Base-by-base conservation (phyloP, 179 eudicot species). In the Silene coronaria region DNA sequence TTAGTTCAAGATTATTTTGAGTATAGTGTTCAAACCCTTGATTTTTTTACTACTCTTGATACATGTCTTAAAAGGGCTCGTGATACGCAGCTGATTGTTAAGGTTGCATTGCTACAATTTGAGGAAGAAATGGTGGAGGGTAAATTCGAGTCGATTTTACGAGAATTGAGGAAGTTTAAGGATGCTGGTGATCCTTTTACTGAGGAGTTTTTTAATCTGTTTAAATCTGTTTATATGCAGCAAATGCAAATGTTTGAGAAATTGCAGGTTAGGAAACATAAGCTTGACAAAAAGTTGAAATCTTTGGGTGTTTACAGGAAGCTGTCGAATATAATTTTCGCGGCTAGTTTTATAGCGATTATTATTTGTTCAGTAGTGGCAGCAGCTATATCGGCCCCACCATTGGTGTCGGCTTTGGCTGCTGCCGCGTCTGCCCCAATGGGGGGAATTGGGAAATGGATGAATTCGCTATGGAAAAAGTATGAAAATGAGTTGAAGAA, bases 391-490 rank as follows among this genome's bases (percentile, higher is more conserved):
- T 70, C 86, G n/a, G 91, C 89, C 14, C 88, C 89, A 1, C 89
- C 91, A 0, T 62, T 85, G 81, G 76, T 86, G 68, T 51, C 88
- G 4, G 91, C 88, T 3, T 21, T 88, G 74, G 87, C 89, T 9
- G 89, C 91, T 27, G 89, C 89, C 3, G 80, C 87, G 3, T 71
- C 85, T 58, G 86, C 88, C 57, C 91, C 91, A 0, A 73, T 86
- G 77, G 91, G 89, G 68, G 86, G 87, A 0, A 85, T 86, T 66
- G 91, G 91, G 79, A 85, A 55, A 60, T 88, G 91, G 91, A 73
- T 88, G 63, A 88, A 88, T 59, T 72, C 88, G 2, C 70, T 86
- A 57, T 85, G 91, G 91, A 85, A 81, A 26, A 88, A 88, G 66
- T 83, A 68, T 27, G 88, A 83, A 67, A 78, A 13, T 28, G 88